These are phyloP conservation scores for Fusarium subglutinans DNA, from an alignment of 2,329 filamentous ascomycete genomes.

Conservation along the genomic window DNA sequence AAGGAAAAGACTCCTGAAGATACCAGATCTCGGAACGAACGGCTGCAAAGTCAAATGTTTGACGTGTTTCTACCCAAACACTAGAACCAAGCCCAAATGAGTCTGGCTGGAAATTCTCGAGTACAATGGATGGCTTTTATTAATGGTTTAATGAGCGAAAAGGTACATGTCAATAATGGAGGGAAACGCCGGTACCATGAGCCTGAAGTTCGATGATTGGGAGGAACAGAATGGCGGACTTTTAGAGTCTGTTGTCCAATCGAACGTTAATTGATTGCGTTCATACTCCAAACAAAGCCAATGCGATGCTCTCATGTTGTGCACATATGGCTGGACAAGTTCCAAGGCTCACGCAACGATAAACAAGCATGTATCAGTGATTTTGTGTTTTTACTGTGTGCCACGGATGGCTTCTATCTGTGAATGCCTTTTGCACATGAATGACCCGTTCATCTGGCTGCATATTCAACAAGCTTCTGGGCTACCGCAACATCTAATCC, in stretches of 20 bases:
- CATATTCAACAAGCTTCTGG: not conserved
- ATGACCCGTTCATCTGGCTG: not conserved
- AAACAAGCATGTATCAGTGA: not conserved
- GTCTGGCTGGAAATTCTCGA: too few species aligned
- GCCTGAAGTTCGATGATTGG: too few species aligned
- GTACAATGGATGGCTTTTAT: too few species aligned
- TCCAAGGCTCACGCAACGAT: not conserved
- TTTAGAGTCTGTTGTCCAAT: accelerated
- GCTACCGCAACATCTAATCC: not conserved
- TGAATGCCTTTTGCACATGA: not conserved
- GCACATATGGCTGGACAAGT: not conserved
- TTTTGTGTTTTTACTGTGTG: not conserved
- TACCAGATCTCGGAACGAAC: too few species aligned
- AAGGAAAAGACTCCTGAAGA: too few species aligned
- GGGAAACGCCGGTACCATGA: accelerated
- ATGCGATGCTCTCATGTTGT: not conserved
- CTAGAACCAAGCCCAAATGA: too few species aligned
- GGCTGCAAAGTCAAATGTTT: too few species aligned
- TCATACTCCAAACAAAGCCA: not conserved
- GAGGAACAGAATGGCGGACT: accelerated
- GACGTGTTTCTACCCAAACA: too few species aligned
- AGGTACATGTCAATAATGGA: too few species aligned
- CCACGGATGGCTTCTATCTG: not conserved
- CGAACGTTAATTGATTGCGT: not conserved
- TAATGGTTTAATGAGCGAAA: too few species aligned